phyloP scores from a whole-genome alignment of 1,284 basidiomycete species.

The Anthracocystis panici-leucophaei region DNA sequence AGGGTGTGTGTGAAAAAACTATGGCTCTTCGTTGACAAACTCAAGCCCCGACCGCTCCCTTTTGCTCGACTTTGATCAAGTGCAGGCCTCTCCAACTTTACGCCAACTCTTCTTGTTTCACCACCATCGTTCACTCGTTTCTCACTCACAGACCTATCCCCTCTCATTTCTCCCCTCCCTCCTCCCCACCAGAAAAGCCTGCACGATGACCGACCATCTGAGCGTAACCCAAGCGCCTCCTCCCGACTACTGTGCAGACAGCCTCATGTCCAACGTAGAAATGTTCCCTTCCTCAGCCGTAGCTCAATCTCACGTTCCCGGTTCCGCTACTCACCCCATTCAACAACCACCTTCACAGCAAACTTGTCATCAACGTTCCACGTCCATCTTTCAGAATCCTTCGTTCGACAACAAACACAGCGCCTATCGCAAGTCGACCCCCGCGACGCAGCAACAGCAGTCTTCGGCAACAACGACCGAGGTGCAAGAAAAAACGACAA shows the following conservation, averaged over 20 bases:
- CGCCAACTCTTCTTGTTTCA: not conserved
- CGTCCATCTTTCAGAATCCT: conserved; percentile 19
- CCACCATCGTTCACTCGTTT: not conserved
- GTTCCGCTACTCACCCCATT: conserved; percentile 18
- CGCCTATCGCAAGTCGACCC: conserved; percentile 6
- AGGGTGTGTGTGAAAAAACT: not conserved
- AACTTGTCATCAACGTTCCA: conserved; percentile 9
- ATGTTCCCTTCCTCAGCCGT: conserved; percentile 40
- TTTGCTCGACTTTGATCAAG: conserved; percentile 1
- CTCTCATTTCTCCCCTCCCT: not conserved
- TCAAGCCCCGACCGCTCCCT: not conserved
- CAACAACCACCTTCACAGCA: conserved; percentile 35
- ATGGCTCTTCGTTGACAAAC: not conserved
- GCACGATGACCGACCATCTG: not conserved
- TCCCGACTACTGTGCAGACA: not conserved
- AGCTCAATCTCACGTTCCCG: conserved; percentile 29
- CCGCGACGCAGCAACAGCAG: not conserved
- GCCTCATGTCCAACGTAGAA: conserved; percentile 20
- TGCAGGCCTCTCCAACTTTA: conserved; percentile 3
- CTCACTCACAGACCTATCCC: not conserved
- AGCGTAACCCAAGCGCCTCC: not conserved
- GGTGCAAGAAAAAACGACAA: conserved; percentile 2
- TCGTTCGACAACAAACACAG: conserved; percentile 26
- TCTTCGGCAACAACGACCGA: not conserved
- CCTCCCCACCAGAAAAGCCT: no score